phyloP scores from a whole-genome alignment of 345 rosid species.

The Angophora floribunda region DNA sequence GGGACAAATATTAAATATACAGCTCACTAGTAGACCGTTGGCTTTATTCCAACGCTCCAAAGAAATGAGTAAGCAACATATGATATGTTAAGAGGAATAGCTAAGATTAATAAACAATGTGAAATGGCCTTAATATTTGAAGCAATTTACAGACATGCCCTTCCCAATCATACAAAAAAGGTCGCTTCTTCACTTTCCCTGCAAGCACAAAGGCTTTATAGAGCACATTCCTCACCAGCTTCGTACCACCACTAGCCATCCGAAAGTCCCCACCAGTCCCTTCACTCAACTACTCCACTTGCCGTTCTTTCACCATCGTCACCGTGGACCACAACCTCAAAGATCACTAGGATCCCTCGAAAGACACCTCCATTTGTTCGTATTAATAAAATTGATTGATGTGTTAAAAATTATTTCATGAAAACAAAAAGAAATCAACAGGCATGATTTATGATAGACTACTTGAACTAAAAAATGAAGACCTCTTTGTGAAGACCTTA shows the following conservation, averaged over 20 bases:
- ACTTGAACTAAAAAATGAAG: no score
- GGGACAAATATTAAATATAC: no score
- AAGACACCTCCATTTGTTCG: slow-evolving; percentile 19
- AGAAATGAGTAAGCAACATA: background rate
- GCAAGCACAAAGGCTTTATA: slow-evolving; percentile 58
- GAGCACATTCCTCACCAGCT: slow-evolving; percentile 23
- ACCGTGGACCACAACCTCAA: slow-evolving; percentile 41
- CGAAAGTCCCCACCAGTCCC: slow-evolving; percentile 29
- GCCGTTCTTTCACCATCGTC: slow-evolving; percentile 31
- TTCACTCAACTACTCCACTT: slow-evolving; percentile 48
- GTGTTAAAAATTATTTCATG: fast-evolving
- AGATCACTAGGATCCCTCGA: slow-evolving; percentile 32
- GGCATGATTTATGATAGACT: fast-evolving
- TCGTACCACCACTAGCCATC: slow-evolving; percentile 50
- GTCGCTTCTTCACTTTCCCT: slow-evolving; percentile 24
- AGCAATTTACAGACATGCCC: background rate
- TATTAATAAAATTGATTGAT: no score
- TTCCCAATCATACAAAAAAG: background rate
- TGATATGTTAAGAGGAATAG: background rate
- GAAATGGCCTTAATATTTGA: background rate
- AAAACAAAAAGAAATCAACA: no score
- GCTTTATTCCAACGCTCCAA: background rate
- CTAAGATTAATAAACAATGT: background rate
- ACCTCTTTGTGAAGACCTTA: background rate
- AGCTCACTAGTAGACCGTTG: no score